Conservation (phyloP, 192 early-diverging fungal genomes). For the Backusella macrospora region DNA sequence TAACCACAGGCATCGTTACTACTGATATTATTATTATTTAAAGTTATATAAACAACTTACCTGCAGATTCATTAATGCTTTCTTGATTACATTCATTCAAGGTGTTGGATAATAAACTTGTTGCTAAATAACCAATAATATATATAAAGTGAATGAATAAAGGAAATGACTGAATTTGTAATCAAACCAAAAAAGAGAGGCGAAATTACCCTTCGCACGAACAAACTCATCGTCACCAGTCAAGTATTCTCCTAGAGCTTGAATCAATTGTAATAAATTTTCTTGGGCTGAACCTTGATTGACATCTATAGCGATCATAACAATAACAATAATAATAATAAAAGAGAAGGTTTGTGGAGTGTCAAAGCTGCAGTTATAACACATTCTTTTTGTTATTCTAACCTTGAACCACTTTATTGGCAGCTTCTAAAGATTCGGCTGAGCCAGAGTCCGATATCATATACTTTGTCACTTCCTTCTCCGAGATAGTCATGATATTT, state of each 20-base stretch:
- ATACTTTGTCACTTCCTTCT: slow-evolving; percentile 33
- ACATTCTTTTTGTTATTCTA: neutral
- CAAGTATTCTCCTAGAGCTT: slow-evolving; percentile 73
- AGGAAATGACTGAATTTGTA: neutral
- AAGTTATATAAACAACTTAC: slow-evolving; percentile 30
- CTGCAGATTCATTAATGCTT: slow-evolving; percentile 53
- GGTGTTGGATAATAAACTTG: slow-evolving; percentile 65
- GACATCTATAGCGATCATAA: slow-evolving; percentile 24
- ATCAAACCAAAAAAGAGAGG: neutral
- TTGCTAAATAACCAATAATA: slow-evolving; percentile 45
- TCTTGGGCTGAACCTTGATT: slow-evolving; percentile 49
- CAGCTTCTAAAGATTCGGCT: slow-evolving; percentile 17
- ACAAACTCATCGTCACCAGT: slow-evolving; percentile 83
- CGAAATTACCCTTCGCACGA: slow-evolving; percentile 73
- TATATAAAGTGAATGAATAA: neutral
- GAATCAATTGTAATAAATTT: slow-evolving; percentile 77
- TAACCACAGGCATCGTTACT: neutral
- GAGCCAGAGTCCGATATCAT: slow-evolving; percentile 33
- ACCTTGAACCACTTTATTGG: slow-evolving; percentile 16
- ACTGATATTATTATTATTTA: neutral
- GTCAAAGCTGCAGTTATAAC: neutral
- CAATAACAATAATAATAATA: neutral
- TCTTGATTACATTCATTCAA: slow-evolving; percentile 53
- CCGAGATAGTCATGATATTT: slow-evolving; percentile 3
- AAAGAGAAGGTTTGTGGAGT: neutral